Base-by-base conservation (phyloP, 1,284 basidiomycete species). In the Leccinum griseonigrum region DNA sequence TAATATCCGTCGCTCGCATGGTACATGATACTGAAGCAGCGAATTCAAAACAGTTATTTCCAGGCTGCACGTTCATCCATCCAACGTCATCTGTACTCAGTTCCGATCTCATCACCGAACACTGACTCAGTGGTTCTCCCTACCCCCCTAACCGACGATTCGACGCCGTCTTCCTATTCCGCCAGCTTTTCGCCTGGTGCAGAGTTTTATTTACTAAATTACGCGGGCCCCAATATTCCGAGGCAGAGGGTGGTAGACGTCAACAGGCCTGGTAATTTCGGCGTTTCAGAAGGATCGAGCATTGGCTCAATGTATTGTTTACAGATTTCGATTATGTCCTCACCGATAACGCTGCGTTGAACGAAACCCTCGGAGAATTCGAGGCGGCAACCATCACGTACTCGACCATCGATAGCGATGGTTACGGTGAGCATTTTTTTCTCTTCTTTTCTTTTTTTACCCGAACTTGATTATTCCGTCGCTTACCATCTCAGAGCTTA, bases 11-110 rank as follows among this genome's bases (percentile, higher is more conserved):
- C 58, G 26, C 58, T 60, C 57, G 59, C 13, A n/a, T 38, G 50
- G 43, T 36, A 64, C 63, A 63, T 61, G 54, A 63, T 56, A 43
- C 61, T 64, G 51, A 74, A 60, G 51, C 58, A 58, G 62, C 62
- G 60, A 64, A 64, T 59, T 38, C 16, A 22, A 58, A 61, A 66
- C 48, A 95, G 92, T 38, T 98, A 97, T 78, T 97, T 97, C 76
- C 80, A 88, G 63, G 94, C 92, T 4, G 93, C 95, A 2, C 88
- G 87, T 63, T 90, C 95, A 1, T 91, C 93, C 0, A 88, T 86
- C 8, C 87, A 94, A 68, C 86, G 97, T 40, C 92, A 97, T 70
- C 74, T 98, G 34, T 97, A 91, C 76, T 86, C 90, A 4, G 83
- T 91, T 4, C 76, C 84, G 4, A 78, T 97, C 13, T 88, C 92